Evolutionary conservation across 2,329 filamentous ascomycete genomes (phyloP).

Genomic region (Ceratocystis ficicola): DNA sequence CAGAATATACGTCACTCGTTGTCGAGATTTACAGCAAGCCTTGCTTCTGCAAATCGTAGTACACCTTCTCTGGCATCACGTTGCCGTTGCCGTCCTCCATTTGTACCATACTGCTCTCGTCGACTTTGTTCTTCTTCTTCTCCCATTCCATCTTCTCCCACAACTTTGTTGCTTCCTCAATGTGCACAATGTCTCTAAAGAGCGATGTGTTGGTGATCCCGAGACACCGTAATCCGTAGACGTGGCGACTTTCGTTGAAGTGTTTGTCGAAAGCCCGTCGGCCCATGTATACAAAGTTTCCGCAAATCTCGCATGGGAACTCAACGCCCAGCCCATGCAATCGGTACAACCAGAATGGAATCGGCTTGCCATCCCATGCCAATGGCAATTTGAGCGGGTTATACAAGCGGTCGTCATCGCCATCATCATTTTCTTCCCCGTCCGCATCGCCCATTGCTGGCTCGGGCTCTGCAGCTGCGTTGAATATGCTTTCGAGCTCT

Average conservation of each 20-base stretch:
- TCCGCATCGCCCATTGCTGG: constrained; percentile 29
- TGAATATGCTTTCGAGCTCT: constrained; percentile 78
- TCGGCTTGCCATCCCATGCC: constrained; percentile 97
- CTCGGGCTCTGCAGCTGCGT: constrained; percentile 30
- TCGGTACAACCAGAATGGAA: constrained; percentile 98
- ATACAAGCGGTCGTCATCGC: constrained; percentile 81
- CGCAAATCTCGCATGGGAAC: constrained; percentile 90
- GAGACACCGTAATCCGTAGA: constrained; percentile 85
- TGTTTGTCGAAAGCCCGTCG: constrained; percentile 95
- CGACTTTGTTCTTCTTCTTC: constrained; percentile 62
- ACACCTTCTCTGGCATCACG: constrained; percentile 98
- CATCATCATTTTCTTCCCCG: constrained; percentile 54
- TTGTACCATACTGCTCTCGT: constrained; percentile 77
- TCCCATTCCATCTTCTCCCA: constrained; percentile 91
- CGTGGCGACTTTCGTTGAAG: constrained; percentile 86
- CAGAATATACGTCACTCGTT: constrained; percentile 6
- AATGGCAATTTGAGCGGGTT: constrained; percentile 92
- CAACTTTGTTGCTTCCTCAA: constrained; percentile 74
- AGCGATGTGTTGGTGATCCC: constrained; percentile 84
- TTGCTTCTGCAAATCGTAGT: constrained; percentile 87
- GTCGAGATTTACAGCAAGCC: constrained; percentile 53
- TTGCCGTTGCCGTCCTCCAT: constrained; percentile 98
- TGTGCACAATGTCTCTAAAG: constrained; percentile 87
- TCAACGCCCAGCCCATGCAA: constrained; percentile 90
- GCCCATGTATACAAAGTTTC: constrained; percentile 98